These are phyloP conservation scores for Xylariales sp. DNA, from an alignment of 2,329 filamentous ascomycete species.

Conservation along the genomic window DNA sequence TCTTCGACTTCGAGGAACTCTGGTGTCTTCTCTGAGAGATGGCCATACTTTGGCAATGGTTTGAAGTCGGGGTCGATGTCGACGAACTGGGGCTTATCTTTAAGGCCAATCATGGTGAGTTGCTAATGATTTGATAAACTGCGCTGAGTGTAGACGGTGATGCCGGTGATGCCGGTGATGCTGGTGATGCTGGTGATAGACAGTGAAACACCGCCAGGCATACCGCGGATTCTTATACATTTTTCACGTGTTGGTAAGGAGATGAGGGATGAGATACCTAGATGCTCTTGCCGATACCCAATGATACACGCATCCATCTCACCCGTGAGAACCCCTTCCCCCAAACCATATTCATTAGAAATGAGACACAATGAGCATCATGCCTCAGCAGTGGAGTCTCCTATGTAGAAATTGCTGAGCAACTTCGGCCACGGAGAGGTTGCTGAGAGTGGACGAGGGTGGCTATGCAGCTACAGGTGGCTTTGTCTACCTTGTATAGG, in stretches of 20 bases:
- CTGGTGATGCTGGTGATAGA: neutral
- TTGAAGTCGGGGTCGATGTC: slow-evolving; percentile 49
- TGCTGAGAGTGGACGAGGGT: neutral
- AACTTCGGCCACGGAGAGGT: neutral
- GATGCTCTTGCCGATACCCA: neutral
- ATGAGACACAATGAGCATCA: slow-evolving; percentile 4
- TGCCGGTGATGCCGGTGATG: neutral
- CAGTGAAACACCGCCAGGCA: neutral
- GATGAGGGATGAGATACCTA: no score
- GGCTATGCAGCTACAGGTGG: neutral
- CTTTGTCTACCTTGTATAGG: neutral
- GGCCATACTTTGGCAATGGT: slow-evolving; percentile 52
- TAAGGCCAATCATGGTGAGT: slow-evolving; percentile 37
- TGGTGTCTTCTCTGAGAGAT: slow-evolving; percentile 50
- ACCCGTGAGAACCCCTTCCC: neutral
- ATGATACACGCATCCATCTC: neutral
- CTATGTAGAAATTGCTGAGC: neutral
- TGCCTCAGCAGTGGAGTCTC: neutral
- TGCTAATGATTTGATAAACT: neutral
- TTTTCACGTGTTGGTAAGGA: neutral
- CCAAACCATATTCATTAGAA: no score
- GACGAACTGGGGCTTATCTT: slow-evolving; percentile 36
- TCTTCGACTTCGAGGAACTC: slow-evolving; percentile 47
- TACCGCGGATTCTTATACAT: slow-evolving; percentile 21
- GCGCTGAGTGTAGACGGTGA: neutral